A percentile compares a stretch with the other conserved stretches of the same genome.
Conservation (phyloP, 2,329 filamentous ascomycete genomes). For the Kalmusia sp. region DNA sequence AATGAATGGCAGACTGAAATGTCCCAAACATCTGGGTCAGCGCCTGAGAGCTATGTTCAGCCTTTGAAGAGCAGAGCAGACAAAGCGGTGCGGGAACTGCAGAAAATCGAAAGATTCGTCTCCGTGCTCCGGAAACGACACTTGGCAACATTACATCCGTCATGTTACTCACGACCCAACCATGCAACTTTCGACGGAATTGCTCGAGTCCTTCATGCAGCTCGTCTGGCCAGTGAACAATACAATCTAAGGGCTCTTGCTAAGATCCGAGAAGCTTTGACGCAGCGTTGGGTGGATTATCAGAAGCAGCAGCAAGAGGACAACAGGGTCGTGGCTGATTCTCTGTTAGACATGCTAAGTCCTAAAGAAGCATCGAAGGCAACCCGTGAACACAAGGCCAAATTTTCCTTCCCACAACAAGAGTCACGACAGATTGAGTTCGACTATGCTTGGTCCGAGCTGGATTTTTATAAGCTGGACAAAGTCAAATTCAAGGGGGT, state of each 20-base stretch:
- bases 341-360: neutral
- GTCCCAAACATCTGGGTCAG: neutral
- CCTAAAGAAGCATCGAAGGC: neutral
- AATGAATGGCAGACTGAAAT: conserved; percentile 7
- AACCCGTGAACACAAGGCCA: neutral
- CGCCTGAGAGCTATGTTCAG: neutral
- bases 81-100: conserved; percentile 1
- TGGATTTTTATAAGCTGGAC: neutral
- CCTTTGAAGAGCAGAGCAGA: neutral
- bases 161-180: no score
- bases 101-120: neutral
- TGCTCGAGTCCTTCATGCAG: neutral
- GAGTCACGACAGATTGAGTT: neutral
- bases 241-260: neutral
- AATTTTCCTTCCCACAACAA: neutral
- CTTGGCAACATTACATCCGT: neutral
- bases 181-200: neutral
- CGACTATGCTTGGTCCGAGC: neutral
- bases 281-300: neutral
- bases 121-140: neutral
- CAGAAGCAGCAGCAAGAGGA: neutral
- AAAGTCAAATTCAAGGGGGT: neutral
- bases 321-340: neutral
- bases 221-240: conserved; percentile 16
- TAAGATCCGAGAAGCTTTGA: neutral